These are phyloP conservation scores for Ulvella scutata DNA, from an alignment of 139 green algal genomes.

Conservation along the genomic window DNA sequence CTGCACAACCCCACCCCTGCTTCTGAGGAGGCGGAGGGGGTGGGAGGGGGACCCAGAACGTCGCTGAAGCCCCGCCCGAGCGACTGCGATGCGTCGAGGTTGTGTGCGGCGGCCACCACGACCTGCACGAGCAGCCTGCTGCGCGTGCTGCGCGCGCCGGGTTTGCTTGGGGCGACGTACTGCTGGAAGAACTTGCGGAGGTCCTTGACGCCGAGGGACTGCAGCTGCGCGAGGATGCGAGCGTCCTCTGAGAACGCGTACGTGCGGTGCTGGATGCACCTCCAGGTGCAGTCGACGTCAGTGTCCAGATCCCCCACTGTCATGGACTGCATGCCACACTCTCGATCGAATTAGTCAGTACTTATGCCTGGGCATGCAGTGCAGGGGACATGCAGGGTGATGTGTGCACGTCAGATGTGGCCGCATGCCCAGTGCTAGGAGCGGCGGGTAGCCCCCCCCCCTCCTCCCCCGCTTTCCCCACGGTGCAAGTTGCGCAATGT, in stretches of 20 bases:
- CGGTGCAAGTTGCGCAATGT: not conserved
- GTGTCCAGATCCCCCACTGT: not conserved
- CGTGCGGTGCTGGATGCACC: not conserved
- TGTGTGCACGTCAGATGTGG: not conserved
- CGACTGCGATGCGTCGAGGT: too few species aligned
- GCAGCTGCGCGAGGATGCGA: not conserved
- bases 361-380: not conserved
- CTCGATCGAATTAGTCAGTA: not conserved
- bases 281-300: not conserved
- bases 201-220: not conserved
- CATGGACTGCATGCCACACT: not conserved
- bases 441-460: not conserved
- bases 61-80: too few species aligned
- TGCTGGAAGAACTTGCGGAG: not conserved
- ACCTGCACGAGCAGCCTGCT: too few species aligned
- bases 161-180: too few species aligned
- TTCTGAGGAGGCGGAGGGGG: too few species aligned
- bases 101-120: too few species aligned
- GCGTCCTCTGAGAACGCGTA: not conserved
- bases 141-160: too few species aligned
- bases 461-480: not conserved
- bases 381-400: not conserved
- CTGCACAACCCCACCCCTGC: too few species aligned
- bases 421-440: not conserved
- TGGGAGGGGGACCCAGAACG: too few species aligned